phyloP scores from a whole-genome alignment of 176 grass and related monocot genomes.

The Hyparrhenia diplandra region DNA sequence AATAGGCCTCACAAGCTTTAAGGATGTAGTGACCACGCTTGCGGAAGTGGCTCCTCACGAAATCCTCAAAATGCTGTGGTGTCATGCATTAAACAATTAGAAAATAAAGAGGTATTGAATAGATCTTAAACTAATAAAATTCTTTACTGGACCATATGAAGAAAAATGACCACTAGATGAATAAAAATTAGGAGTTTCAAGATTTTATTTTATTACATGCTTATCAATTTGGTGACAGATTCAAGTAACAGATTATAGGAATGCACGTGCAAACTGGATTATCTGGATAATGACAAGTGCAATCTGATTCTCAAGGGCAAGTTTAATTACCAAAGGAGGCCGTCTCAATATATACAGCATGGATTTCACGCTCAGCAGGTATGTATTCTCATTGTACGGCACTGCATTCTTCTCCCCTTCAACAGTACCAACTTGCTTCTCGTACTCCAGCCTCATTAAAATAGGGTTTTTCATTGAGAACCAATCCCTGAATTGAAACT shows the following conservation, averaged over 20 bases:
- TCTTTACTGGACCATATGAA: not conserved
- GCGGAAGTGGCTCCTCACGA: constrained; percentile 70
- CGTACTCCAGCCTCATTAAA: constrained; percentile 98
- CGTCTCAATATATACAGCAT: constrained; percentile 95
- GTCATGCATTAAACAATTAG: constrained; percentile 15
- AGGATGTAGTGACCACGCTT: constrained; percentile 78
- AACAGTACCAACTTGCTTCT: constrained; percentile 91
- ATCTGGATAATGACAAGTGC: constrained; percentile 9
- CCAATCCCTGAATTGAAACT: constrained; percentile 91
- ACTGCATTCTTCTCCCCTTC: constrained; percentile 97
- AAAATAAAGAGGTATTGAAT: not conserved
- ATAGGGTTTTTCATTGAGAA: constrained; percentile 93
- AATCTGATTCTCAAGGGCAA: not conserved
- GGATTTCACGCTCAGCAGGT: constrained; percentile 85
- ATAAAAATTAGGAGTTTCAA: not conserved
- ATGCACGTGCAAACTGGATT: not conserved
- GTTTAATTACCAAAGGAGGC: constrained; percentile 73
- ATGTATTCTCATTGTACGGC: constrained; percentile 97
- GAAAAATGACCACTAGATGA: not conserved
- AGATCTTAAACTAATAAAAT: not conserved
- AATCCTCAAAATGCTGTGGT: constrained; percentile 84
- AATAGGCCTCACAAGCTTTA: constrained; percentile 89
- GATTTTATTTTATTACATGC: not conserved
- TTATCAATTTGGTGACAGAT: not conserved
- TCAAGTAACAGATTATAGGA: not conserved